Percentiles rank a stretch among this genome's conserved stretches.
phyloP scores from a whole-genome alignment of 441 rosid genomes.

The Raphanus hybrid region DNA sequence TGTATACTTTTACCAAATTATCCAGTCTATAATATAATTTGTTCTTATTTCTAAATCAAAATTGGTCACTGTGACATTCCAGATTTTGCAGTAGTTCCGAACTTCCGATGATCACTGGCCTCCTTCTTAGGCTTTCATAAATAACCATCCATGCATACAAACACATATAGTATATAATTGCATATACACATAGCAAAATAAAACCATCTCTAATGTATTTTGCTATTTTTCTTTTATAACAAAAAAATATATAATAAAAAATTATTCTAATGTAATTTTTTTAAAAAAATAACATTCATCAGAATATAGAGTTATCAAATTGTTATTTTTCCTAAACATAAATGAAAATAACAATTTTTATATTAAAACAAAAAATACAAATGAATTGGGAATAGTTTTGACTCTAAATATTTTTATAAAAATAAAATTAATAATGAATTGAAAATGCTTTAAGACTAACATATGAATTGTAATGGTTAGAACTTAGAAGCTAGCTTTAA shows the following conservation, averaged over 20 bases:
- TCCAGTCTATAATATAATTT: constrained; percentile 17
- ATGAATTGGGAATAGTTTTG: too few relatives aligned
- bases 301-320: too few relatives aligned
- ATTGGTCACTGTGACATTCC: constrained; percentile 11
- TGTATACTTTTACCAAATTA: constrained; percentile 5
- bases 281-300: background rate
- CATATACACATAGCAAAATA: background rate
- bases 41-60: constrained; percentile 3
- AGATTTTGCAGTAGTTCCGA: constrained; percentile 36
- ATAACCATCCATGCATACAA: constrained; percentile 27
- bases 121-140: constrained; percentile 29
- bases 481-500: background rate
- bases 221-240: background rate
- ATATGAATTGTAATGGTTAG: background rate
- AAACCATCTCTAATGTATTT: background rate
- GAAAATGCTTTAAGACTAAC: too few relatives aligned
- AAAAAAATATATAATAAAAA: background rate
- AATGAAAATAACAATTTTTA: too few relatives aligned
- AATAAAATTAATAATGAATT: too few relatives aligned
- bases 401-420: too few relatives aligned
- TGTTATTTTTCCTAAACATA: too few relatives aligned
- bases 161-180: background rate
- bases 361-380: too few relatives aligned
- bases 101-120: constrained; percentile 32
- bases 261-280: background rate